phyloP scores from a whole-genome alignment of 768 basidiomycete genomes.

The Tricholoma furcatifolium region DNA sequence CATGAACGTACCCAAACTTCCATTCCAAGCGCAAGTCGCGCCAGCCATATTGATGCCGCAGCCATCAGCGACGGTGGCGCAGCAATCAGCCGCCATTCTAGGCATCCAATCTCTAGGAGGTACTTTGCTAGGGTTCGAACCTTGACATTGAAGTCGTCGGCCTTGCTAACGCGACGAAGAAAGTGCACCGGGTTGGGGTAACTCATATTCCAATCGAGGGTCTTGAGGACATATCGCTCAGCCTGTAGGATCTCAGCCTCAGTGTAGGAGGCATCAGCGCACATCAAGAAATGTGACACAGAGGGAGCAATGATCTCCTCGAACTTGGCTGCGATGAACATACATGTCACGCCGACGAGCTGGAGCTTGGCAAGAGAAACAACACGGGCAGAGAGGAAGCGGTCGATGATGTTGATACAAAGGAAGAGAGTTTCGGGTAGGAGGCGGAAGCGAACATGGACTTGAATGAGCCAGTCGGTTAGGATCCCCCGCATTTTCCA shows the following conservation, averaged over 20 bases:
- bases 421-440: constrained; percentile 95
- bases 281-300: constrained; percentile 83
- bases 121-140: constrained; percentile 93
- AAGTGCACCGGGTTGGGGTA: constrained; percentile 96
- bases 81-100: constrained; percentile 84
- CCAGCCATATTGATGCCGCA: constrained; percentile 89
- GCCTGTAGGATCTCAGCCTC: constrained; percentile 65
- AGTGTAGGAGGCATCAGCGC: constrained; percentile 86
- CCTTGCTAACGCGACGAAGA: constrained; percentile 90
- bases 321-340: constrained; percentile 94
- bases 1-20: constrained; percentile 81
- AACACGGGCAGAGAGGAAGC: constrained; percentile 71
- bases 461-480: constrained; percentile 95
- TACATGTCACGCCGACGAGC: constrained; percentile 90
- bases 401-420: constrained; percentile 89
- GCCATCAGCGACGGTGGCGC: constrained; percentile 85
- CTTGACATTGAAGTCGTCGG: constrained; percentile 93
- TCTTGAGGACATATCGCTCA: constrained; percentile 91
- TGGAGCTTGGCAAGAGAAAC: constrained; percentile 94
- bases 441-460: constrained; percentile 89
- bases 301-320: constrained; percentile 95
- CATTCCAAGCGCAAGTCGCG: constrained; percentile 74
- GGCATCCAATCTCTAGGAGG: constrained; percentile 85
- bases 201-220: constrained; percentile 88
- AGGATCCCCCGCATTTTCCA: constrained; percentile 97